These are phyloP conservation scores for Aspergillus taichungensis DNA, from an alignment of 495 filamentous ascomycete genomes.

Conservation along the genomic window DNA sequence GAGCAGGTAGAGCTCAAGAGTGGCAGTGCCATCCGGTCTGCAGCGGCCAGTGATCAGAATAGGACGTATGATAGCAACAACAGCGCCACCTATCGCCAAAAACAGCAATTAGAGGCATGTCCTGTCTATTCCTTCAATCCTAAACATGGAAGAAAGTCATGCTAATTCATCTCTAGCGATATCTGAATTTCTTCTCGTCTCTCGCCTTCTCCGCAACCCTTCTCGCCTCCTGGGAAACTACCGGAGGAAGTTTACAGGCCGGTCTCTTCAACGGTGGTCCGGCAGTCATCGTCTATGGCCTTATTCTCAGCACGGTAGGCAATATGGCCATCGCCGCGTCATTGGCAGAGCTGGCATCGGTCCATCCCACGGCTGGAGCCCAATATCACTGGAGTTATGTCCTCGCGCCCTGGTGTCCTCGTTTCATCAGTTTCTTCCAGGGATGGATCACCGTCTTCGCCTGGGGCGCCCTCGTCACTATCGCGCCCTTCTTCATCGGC, in stretches of 20 bases:
- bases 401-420: constrained; percentile 28
- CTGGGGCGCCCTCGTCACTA: constrained; percentile 34
- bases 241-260: constrained; percentile 17
- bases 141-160: background rate
- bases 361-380: constrained; percentile 28
- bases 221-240: constrained; percentile 28
- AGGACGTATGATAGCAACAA: constrained; percentile 1
- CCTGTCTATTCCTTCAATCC: background rate
- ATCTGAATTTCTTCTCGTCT: constrained; percentile 27
- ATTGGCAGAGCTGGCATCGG: constrained; percentile 28
- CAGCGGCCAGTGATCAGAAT: constrained; percentile 7
- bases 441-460: constrained; percentile 32
- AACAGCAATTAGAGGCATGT: constrained; percentile 18
- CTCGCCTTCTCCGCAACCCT: constrained; percentile 25
- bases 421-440: constrained; percentile 37
- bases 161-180: constrained; percentile 13
- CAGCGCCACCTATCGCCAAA: constrained; percentile 13
- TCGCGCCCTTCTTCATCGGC: constrained; percentile 41
- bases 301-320: constrained; percentile 18
- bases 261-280: constrained; percentile 25
- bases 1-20: constrained; percentile 16
- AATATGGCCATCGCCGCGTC: constrained; percentile 21
- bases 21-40: constrained; percentile 12
- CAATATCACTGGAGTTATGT: constrained; percentile 42
- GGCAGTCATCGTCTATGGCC: constrained; percentile 21